Evolutionary conservation across 139 green algal genomes (phyloP), one percentile per base, ranked within the genome.

Genomic region (Desmodesmus armatus): DNA sequence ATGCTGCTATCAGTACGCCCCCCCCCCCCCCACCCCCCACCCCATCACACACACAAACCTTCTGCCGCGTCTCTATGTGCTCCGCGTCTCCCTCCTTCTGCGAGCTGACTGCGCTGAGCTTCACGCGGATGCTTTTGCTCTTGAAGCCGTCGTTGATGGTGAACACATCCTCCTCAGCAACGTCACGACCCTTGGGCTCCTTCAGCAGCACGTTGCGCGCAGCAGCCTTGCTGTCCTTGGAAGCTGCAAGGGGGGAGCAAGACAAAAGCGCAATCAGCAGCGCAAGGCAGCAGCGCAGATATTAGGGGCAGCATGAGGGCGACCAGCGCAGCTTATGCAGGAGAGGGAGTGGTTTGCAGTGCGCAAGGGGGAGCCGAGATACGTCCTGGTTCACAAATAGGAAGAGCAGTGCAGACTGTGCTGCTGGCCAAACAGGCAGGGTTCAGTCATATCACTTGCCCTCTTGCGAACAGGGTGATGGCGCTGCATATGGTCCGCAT

Each of bases 151-250:
- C 94, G 88, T 99, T 99, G 91, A 98, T 96, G 63, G 49, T 80
- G 87, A 99, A 99, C 7, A 90, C 73, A 84, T 99, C 97, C 3
- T 67, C 75, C 11, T 98, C 91, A 3, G 75, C 75, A 7, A 99
- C 91, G 11, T 99, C 97, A 88, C 96, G 95, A 79, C 90, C 87
- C 85, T 94, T 92, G 2, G 96, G 95, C 67, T 94, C 89, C 90
- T 99, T 99, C 17, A 87, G 87, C 85, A 99, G 91, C 80, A 99
- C 93, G 87, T 98, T 98, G n/a, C n/a, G n/a, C n/a, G n/a, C n/a
- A n/a, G n/a, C n/a, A n/a, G n/a, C n/a, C 79, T 96, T 97, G 31
- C 96, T 96, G 88, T 91, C 84, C 79, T 88, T 19, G 11, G 66
- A 49, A 27, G 75, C 75, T 7, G 47, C 47, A 55, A 55, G 9